These are phyloP conservation scores for Lecanicillium sp. DNA, from an alignment of 2,329 filamentous ascomycete species.

Conservation along the genomic window DNA sequence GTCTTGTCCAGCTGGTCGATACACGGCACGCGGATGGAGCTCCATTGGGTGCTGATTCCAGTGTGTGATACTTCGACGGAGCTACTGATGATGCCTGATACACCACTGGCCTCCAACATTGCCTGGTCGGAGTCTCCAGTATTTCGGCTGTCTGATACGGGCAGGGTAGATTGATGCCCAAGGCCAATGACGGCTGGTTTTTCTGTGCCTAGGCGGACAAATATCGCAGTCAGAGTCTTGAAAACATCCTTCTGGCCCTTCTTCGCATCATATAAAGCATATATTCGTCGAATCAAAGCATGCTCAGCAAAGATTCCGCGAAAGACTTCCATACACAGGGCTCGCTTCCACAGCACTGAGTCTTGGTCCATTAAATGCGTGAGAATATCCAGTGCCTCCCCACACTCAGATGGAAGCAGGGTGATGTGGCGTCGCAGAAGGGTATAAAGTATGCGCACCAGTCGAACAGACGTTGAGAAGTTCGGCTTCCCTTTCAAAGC, in stretches of 20 bases:
- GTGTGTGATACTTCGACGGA: constrained; percentile 59
- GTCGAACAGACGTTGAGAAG: constrained; percentile 75
- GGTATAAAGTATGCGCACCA: constrained; percentile 76
- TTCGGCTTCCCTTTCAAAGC: constrained; percentile 69
- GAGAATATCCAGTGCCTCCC: constrained; percentile 71
- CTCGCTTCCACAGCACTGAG: constrained; percentile 74
- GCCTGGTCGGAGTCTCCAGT: constrained; percentile 65
- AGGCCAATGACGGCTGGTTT: constrained; percentile 85
- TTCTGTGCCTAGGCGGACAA: constrained; percentile 89
- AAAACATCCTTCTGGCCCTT: constrained; percentile 69
- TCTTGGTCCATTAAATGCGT: constrained; percentile 88
- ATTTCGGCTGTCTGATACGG: constrained; percentile 48
- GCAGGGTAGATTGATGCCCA: constrained; percentile 79
- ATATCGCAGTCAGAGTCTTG: constrained; percentile 73
- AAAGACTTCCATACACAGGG: constrained; percentile 86
- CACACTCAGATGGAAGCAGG: constrained; percentile 70
- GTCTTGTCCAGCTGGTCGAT: constrained; percentile 93
- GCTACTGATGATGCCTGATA: constrained; percentile 78
- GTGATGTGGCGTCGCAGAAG: constrained; percentile 71
- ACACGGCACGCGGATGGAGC: constrained; percentile 74
- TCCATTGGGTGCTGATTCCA: constrained; percentile 89
- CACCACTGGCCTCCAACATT: constrained; percentile 80
- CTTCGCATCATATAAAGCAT: constrained; percentile 67
- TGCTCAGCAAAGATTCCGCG: constrained; percentile 79
- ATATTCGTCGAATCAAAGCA: constrained; percentile 70